phyloP scores from a whole-genome alignment of 768 basidiomycete species.

The Aureoboletus auriporus region DNA sequence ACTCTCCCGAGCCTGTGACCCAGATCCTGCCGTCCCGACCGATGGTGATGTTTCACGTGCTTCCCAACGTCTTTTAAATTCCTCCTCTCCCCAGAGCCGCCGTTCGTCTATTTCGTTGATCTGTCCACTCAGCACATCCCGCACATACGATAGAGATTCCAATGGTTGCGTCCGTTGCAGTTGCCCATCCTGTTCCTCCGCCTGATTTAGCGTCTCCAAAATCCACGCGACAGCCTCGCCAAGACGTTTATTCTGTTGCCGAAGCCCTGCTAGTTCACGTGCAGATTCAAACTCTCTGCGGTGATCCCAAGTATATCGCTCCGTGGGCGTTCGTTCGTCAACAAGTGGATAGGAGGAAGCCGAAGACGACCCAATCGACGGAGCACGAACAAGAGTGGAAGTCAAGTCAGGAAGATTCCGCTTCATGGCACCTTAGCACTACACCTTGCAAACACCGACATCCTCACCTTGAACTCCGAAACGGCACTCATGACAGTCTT shows the following conservation, averaged over 20 bases:
- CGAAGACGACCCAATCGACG: constrained; percentile 32
- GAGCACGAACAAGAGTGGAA: constrained; percentile 58
- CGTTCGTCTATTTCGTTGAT: constrained; percentile 58
- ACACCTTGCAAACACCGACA: background rate
- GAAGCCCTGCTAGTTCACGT: constrained; percentile 52
- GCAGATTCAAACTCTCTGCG: constrained; percentile 68
- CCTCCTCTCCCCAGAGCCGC: constrained; percentile 56
- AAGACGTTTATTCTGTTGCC: constrained; percentile 55
- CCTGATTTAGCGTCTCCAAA: constrained; percentile 63
- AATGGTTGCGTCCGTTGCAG: constrained; percentile 56
- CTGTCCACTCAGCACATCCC: constrained; percentile 63
- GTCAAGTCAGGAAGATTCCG: constrained; percentile 85
- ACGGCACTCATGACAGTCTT: constrained; percentile 79
- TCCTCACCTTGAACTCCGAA: constrained; percentile 65
- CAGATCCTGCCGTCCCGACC: constrained; percentile 18
- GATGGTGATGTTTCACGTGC: constrained; percentile 22
- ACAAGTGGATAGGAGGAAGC: constrained; percentile 56
- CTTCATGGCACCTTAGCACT: constrained; percentile 35
- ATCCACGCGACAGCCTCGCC: constrained; percentile 73
- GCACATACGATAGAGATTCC: constrained; percentile 72
- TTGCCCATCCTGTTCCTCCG: constrained; percentile 36
- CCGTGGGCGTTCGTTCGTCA: constrained; percentile 54
- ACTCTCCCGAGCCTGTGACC: constrained; percentile 12
- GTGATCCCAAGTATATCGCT: constrained; percentile 67
- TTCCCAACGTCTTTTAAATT: constrained; percentile 37